These are phyloP conservation scores for Boletus edulis DNA, from an alignment of 768 basidiomycete genomes.

Conservation along the genomic window DNA sequence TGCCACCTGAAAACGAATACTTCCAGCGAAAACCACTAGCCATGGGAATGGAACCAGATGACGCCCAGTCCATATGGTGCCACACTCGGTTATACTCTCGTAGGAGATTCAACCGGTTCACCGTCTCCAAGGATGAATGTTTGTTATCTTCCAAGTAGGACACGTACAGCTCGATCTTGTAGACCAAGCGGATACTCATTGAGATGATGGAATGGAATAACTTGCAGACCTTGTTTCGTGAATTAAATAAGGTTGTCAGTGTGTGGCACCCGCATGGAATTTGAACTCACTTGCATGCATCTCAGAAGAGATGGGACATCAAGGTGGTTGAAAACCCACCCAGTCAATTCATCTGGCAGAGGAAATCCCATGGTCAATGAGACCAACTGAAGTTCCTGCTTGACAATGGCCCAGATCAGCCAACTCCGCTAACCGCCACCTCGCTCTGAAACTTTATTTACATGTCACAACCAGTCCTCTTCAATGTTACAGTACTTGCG, in stretches of 20 bases:
- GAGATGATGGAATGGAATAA: conserved; percentile 27
- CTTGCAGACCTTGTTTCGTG: conserved; percentile 28
- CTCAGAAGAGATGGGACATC: conserved; percentile 27
- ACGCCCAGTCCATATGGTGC: conserved; percentile 24
- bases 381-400: too few species aligned
- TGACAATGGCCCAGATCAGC: too few species aligned
- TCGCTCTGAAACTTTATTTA: too few species aligned
- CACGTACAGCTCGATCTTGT: conserved; percentile 31
- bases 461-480: too few species aligned
- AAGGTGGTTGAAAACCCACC: conserved; percentile 23
- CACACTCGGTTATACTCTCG: conserved; percentile 29
- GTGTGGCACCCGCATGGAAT: too few species aligned
- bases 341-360: conserved; percentile 31
- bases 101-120: conserved; percentile 24
- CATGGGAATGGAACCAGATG: conserved; percentile 11
- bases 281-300: conserved; percentile 25
- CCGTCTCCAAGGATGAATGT: conserved; percentile 15
- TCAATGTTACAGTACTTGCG: too few species aligned
- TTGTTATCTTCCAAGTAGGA: conserved; percentile 27
- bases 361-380: conserved; percentile 12
- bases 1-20: conserved; percentile 32
- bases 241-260: too few species aligned
- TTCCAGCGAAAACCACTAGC: conserved; percentile 30
- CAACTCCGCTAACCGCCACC: too few species aligned
- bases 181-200: conserved; percentile 24